A percentile compares a stretch with the other conserved stretches of the same genome.
phyloP scores from a whole-genome alignment of 768 basidiomycete genomes.

The Hemileccinum impolitum region DNA sequence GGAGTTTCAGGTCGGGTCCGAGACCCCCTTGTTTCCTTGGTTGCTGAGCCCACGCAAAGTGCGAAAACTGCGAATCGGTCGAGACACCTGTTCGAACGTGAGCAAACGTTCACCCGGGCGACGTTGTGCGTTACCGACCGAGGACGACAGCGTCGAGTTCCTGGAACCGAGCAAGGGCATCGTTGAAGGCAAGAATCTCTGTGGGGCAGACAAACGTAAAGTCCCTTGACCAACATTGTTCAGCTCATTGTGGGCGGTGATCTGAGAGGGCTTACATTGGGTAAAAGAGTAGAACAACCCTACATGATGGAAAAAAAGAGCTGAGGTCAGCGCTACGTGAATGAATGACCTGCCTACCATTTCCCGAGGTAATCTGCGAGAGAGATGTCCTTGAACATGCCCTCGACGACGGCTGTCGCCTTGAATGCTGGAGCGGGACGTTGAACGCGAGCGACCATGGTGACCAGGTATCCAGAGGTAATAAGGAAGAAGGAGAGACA shows the following conservation, averaged over 20 bases:
- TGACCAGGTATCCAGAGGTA: neutral
- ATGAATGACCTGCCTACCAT: slow-evolving; percentile 49
- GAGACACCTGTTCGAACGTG: slow-evolving; percentile 54
- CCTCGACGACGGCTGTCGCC: slow-evolving; percentile 70
- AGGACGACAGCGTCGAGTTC: slow-evolving; percentile 72
- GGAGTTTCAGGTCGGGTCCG: slow-evolving; percentile 83
- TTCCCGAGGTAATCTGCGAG: slow-evolving; percentile 70
- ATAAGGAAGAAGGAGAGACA: neutral
- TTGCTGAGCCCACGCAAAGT: slow-evolving; percentile 83
- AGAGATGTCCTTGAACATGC: slow-evolving; percentile 75
- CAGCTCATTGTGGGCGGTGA: neutral
- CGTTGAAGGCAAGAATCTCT: slow-evolving; percentile 94
- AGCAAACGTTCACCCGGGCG: neutral
- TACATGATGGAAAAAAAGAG: slow-evolving; percentile 27
- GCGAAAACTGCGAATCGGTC: slow-evolving; percentile 86
- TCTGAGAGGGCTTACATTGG: slow-evolving; percentile 65
- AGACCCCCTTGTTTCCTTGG: slow-evolving; percentile 85
- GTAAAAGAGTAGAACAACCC: slow-evolving; percentile 95
- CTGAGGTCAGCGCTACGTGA: neutral
- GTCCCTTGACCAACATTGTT: slow-evolving; percentile 46
- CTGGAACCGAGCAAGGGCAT: slow-evolving; percentile 73
- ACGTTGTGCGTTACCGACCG: slow-evolving; percentile 41
- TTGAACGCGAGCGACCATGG: slow-evolving; percentile 61
- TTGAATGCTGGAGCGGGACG: slow-evolving; percentile 82
- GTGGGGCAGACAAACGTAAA: slow-evolving; percentile 94